Evolutionary conservation across 176 grass and related monocot genomes (phyloP).

Genomic region (Oryza officinalis): DNA sequence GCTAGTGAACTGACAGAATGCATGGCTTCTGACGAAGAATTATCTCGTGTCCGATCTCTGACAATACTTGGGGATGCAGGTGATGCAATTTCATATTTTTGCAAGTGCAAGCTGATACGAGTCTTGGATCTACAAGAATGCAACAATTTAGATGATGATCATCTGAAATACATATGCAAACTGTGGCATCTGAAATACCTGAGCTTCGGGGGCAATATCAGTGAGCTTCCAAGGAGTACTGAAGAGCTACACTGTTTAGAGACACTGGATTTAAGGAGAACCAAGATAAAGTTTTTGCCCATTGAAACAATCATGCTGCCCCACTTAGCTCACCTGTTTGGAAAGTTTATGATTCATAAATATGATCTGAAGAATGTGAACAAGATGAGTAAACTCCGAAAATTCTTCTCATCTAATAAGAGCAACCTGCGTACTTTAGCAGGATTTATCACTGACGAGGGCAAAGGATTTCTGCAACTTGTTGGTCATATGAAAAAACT

Average conservation of each 20-base stretch:
- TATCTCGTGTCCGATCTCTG: constrained; percentile 38
- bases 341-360: constrained; percentile 34
- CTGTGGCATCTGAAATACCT: constrained; percentile 31
- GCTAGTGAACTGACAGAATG: neutral
- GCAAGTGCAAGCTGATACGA: neutral
- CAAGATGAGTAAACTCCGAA: constrained; percentile 1
- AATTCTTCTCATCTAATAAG: constrained; percentile 17
- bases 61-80: constrained; percentile 21
- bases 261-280: constrained; percentile 43
- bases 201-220: constrained; percentile 6
- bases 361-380: constrained; percentile 12
- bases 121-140: constrained; percentile 38
- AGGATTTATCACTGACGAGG: neutral
- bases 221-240: constrained; percentile 6
- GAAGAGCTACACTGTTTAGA: constrained; percentile 24
- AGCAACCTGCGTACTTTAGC: constrained; percentile 40
- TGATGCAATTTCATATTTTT: constrained; percentile 14
- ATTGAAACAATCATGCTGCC: neutral
- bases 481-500: constrained; percentile 17
- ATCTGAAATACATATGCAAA: constrained; percentile 30
- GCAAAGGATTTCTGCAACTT: neutral
- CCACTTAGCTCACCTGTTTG: constrained; percentile 40
- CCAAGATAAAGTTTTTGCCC: constrained; percentile 15
- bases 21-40: neutral
- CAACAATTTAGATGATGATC: neutral